Conservation (phyloP, 495 filamentous ascomycete genomes). For the Cercophora newfieldiana region DNA sequence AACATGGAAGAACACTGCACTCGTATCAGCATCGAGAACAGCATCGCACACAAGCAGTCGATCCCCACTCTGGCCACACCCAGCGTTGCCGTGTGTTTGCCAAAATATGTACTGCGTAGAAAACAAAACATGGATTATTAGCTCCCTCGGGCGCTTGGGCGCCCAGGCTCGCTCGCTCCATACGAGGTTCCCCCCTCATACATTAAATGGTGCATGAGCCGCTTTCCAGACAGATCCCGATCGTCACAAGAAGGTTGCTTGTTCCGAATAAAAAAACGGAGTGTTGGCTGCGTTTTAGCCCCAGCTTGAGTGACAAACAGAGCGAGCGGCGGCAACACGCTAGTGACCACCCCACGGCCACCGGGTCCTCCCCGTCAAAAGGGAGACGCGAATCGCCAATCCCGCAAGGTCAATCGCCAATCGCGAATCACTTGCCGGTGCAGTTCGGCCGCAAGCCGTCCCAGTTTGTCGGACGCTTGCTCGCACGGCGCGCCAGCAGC, state of each 20-base stretch:
- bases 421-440: background rate
- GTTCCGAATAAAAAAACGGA: conserved; percentile 4
- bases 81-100: background rate
- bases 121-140: background rate
- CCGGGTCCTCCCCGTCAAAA: background rate
- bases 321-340: background rate
- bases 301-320: conserved; percentile 6
- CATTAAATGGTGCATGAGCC: background rate
- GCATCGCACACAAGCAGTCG: background rate
- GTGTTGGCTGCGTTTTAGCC: background rate
- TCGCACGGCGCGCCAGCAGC: conserved; percentile 3
- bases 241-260: conserved; percentile 1
- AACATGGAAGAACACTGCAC: background rate
- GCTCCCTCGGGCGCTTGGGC: background rate
- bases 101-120: background rate
- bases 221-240: background rate
- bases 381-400: conserved; percentile 11
- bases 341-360: background rate
- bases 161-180: background rate
- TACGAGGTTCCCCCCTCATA: background rate
- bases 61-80: background rate
- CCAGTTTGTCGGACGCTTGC: conserved; percentile 13
- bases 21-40: background rate
- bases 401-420: conserved; percentile 1
- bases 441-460: conserved; percentile 16